Percentiles rank a stretch among this genome's conserved stretches.
phyloP scores from a whole-genome alignment of 139 green algal species.

The Chlorella sp. region DNA sequence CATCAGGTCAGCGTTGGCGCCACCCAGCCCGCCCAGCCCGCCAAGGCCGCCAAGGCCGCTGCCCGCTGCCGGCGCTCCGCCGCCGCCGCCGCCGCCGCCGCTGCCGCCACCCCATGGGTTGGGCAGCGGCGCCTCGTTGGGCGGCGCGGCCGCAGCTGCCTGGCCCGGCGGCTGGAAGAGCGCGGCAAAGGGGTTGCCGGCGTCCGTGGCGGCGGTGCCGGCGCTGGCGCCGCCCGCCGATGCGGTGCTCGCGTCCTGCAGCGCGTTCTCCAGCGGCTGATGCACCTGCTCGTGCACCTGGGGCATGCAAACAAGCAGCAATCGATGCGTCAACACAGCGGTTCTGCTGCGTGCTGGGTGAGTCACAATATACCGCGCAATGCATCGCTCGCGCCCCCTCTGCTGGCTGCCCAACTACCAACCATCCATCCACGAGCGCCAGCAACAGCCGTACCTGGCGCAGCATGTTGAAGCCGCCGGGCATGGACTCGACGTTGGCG shows the following conservation, averaged over 20 bases:
- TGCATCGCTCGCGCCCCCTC: no score
- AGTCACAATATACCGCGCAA: no score
- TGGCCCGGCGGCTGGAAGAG: conserved; percentile 29
- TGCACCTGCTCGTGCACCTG: conserved; percentile 36
- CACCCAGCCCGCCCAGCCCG: conserved; percentile 11
- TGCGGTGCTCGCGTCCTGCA: no score
- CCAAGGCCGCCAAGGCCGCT: conserved; percentile 23
- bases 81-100: background rate
- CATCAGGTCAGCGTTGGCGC: conserved; percentile 11
- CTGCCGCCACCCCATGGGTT: conserved; percentile 86
- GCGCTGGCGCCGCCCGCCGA: background rate
- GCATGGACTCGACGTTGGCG: conserved; percentile 93
- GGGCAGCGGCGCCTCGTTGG: conserved; percentile 88
- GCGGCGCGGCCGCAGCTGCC: conserved; percentile 21
- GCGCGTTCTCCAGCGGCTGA: conserved; percentile 16
- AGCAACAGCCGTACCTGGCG: no score
- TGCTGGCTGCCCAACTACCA: no score
- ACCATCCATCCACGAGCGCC: no score
- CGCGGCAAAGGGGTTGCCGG: conserved; percentile 39
- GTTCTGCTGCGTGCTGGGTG: no score
- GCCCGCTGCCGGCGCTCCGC: background rate
- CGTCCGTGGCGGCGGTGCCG: background rate
- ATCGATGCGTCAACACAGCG: no score
- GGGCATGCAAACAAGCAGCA: background rate
- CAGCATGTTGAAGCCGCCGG: conserved; percentile 96